phyloP scores from a whole-genome alignment of 805 yeast genomes.

The Starmerella potacharoeniae region DNA sequence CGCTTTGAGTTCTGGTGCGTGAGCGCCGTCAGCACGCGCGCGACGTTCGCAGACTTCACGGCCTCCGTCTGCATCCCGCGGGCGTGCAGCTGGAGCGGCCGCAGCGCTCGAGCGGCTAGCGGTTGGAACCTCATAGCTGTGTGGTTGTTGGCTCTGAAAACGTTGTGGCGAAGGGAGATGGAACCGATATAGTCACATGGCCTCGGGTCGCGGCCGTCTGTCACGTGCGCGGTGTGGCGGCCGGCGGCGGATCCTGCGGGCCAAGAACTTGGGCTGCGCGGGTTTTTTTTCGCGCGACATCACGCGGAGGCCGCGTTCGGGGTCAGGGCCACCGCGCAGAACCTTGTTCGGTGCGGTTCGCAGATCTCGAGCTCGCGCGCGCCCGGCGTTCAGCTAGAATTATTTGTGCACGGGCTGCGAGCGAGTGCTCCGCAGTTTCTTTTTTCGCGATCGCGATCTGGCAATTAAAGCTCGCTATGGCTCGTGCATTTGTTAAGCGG shows the following conservation, averaged over 20 bases:
- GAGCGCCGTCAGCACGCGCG: slow-evolving; percentile 14
- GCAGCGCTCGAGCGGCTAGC: not conserved
- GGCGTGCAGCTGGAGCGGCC: not conserved
- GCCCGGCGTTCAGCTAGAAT: too few relatives aligned
- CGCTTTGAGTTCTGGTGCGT: slow-evolving; percentile 13
- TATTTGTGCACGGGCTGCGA: too few relatives aligned
- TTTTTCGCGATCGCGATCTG: too few relatives aligned
- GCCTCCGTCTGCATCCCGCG: slow-evolving; percentile 14
- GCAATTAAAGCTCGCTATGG: too few relatives aligned
- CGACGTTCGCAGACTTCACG: slow-evolving; percentile 10
- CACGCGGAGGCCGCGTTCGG: not conserved
- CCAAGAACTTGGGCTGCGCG: not conserved
- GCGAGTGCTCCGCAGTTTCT: too few relatives aligned
- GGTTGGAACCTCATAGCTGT: not conserved
- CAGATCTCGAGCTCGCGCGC: too few relatives aligned
- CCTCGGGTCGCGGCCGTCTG: not conserved
- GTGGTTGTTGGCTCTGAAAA: not conserved
- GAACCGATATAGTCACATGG: not conserved
- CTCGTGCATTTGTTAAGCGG: too few relatives aligned
- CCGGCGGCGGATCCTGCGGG: not conserved
- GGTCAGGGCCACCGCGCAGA: too few relatives aligned
- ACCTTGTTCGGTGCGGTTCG: too few relatives aligned
- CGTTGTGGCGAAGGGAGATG: not conserved
- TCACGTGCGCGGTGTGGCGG: not conserved
- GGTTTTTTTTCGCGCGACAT: not conserved